Conservation (phyloP, 2,329 filamentous ascomycete species). For the Colletotrichum coccodes region DNA sequence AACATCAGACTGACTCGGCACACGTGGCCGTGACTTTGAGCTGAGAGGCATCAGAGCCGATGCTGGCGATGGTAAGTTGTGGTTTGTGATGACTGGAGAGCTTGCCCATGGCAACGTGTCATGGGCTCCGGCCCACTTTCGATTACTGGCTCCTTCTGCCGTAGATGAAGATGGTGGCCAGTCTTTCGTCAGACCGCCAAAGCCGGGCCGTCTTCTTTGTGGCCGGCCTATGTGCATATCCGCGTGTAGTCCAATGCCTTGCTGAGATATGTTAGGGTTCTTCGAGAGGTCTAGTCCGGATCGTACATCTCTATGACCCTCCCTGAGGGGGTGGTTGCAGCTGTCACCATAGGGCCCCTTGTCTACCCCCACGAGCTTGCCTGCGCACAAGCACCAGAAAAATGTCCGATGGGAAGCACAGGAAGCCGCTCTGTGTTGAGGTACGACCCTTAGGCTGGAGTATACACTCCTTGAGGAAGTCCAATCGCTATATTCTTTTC, state of each 20-base stretch:
- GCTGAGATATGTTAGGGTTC: slow-evolving; percentile 44
- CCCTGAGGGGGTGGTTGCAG: slow-evolving; percentile 49
- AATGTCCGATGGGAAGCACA: slow-evolving; percentile 34
- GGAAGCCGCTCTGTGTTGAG: not conserved
- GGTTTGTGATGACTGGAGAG: not conserved
- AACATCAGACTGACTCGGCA: slow-evolving; percentile 60
- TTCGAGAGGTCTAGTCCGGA: slow-evolving; percentile 51
- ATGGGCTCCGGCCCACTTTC: not conserved
- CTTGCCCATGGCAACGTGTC: not conserved
- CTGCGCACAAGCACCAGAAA: slow-evolving; percentile 49
- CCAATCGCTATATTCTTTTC: not conserved
- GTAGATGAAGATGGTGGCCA: not conserved
- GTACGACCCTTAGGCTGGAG: not conserved
- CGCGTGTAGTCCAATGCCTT: slow-evolving; percentile 36
- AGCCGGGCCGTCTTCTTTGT: slow-evolving; percentile 35
- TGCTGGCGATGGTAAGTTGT: not conserved
- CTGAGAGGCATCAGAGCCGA: not conserved
- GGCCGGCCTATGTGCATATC: slow-evolving; percentile 48
- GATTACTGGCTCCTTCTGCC: not conserved
- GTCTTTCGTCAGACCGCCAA: slow-evolving; percentile 35
- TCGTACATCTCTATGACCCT: slow-evolving; percentile 38
- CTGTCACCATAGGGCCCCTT: slow-evolving; percentile 49
- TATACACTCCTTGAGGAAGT: not conserved
- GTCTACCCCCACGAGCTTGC: slow-evolving; percentile 48
- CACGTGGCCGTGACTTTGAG: slow-evolving; percentile 53